Base-by-base conservation (phyloP, 2,329 filamentous ascomycete genomes). In the Cytospora mali region DNA sequence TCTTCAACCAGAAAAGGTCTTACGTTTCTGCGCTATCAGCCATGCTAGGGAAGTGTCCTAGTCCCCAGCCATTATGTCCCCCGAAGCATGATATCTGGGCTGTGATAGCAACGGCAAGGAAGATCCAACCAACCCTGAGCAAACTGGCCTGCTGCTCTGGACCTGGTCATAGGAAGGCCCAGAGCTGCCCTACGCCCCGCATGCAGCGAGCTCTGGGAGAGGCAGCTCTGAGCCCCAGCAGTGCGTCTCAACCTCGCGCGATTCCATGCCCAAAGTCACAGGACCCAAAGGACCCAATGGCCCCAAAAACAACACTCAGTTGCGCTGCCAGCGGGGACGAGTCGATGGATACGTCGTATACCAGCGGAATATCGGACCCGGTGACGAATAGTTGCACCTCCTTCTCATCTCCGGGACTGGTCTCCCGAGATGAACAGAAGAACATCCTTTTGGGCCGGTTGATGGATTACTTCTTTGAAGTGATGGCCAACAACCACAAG, bases 361-460 rank as follows among this genome's bases (percentile, higher is more conserved):
- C 57, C 33, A 29, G 13, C 27, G 31, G 27, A n/a, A 27, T 54
- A 5, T 42, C 52, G 28, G 48, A 25, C 16, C 13, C 28, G 23
- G 39, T 42, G 14, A 60, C 48, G 58, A 42, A 54, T 14, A 60
- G 50, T 5, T 54, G 50, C 23, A 49, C 39, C 39, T 54, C 46
- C 27, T 13, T 16, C 51, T 53, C 51, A 4, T 27, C 50, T 1
- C 42, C 52, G 2, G 59, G 23, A 2, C 42, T 62, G 21, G 16
- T 48, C 25, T 59, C 60, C 11, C 35, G 46, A 23, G 55, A 54
- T 18, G 55, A 62, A 42, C 62, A 57, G 10, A 51, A 58, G 18
- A 51, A 35, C 27, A 39, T 55, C 6, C 55, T 67, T 10, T 35
- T 67, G n/a, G 66, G 66, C 14, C 64, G 64, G 10, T 50, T 66